Conservation (phyloP, 2,329 filamentous ascomycete genomes). For the Trichoderma asperellum region DNA sequence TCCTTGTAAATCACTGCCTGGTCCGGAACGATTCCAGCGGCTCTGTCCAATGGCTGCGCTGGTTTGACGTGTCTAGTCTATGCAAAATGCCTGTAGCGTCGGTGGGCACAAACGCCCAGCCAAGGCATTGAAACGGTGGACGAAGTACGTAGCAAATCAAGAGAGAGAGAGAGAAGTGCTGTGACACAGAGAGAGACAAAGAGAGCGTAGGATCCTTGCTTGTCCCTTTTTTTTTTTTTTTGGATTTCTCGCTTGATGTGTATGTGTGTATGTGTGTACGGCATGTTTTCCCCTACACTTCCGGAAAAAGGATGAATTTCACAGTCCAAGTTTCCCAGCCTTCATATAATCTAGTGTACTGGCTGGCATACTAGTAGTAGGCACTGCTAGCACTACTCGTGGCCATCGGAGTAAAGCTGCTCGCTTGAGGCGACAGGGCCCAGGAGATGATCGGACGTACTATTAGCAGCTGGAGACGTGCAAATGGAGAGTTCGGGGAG, state of each 20-base stretch:
- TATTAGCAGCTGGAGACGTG: neutral
- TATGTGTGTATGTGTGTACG: neutral
- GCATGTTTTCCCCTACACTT: neutral
- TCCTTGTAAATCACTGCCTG: slow-evolving; percentile 7
- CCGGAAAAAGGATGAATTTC: neutral
- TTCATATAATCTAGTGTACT: neutral
- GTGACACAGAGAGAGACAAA: neutral
- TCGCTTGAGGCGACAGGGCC: neutral
- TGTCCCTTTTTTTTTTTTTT: neutral
- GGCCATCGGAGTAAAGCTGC: neutral
- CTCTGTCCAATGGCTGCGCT: slow-evolving; percentile 11
- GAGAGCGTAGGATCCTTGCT: neutral
- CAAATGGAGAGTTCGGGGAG: neutral
- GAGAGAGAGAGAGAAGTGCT: neutral
- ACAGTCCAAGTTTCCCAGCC: neutral
- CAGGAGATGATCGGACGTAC: slow-evolving; percentile 6
- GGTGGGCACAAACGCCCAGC: neutral
- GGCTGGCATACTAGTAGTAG: too few relatives aligned
- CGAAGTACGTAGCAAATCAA: neutral
- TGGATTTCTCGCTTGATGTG: neutral
- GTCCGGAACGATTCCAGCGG: neutral
- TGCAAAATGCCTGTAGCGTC: neutral
- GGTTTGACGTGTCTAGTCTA: neutral
- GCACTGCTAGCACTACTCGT: neutral
- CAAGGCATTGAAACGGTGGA: neutral